Base-by-base conservation (phyloP, 2,329 filamentous ascomycete genomes). In the Xylariaceae sp. region DNA sequence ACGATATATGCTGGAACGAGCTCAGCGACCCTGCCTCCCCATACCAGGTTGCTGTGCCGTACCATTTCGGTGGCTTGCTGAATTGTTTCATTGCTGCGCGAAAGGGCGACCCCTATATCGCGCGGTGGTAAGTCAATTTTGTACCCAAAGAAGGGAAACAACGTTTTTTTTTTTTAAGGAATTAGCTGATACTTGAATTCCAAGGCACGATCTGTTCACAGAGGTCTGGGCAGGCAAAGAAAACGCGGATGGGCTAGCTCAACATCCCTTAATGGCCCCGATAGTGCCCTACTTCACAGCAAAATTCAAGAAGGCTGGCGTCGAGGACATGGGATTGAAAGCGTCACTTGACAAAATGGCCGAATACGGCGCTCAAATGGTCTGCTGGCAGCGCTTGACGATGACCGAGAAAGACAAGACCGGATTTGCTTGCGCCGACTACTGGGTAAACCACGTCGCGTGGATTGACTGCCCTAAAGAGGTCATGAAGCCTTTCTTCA, bases 61-160 rank as follows among this genome's bases (percentile, higher is more conserved):
- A 57, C 21, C 54, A 59, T 44, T 61, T 59, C 27, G 57, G 42
- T 3, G 41, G 49, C 6, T 61, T 63, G 36, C 56, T 59, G 4
- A 71, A 70, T 40, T 62, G 67, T 40, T 69, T 72, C 39, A 52
- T 70, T 8, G 65, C 65, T 1, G 58, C 61, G 12, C 57, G 67
- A 11, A 70, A 69, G 27, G 63, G 62, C 3, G 64, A 70, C 37
- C 58, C 59, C 0, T 71, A 72, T 41, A 69, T 71, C 41, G 62
- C 63, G 43, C 55, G 57, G 41, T 63, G 60, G 60, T 62, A 52
- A 19, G 41, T 29, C 23, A 14, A 11, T 14, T 1, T 14, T n/a
- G n/a, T n/a, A n/a, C n/a, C n/a, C n/a, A n/a, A n/a, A n/a, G n/a
- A n/a, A n/a, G n/a, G n/a, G n/a, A n/a, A n/a, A n/a, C n/a, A n/a